Conservation (phyloP, 805 yeast genomes). For the Wickerhamiella bombiphila region DNA sequence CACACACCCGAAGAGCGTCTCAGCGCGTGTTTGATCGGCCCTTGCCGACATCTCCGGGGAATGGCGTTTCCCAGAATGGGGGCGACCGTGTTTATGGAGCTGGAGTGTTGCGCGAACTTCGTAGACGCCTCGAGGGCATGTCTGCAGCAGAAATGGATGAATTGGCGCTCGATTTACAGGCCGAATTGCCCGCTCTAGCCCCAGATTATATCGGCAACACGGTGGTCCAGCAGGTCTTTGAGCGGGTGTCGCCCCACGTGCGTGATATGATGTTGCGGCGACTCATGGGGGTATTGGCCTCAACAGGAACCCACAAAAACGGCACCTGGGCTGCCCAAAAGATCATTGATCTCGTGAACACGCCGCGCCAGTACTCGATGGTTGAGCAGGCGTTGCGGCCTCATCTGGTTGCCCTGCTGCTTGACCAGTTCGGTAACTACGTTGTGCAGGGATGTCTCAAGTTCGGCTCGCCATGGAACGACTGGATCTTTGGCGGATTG, state of each 20-base stretch:
- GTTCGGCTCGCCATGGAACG: constrained; percentile 78
- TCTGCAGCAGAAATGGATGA: constrained; percentile 59
- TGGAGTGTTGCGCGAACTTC: constrained; percentile 70
- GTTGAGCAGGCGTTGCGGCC: constrained; percentile 63
- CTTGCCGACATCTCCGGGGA: constrained; percentile 5
- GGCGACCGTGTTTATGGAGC: constrained; percentile 67
- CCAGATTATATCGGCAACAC: constrained; percentile 93
- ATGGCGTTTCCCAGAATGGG: constrained; percentile 1
- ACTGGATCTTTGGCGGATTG: constrained; percentile 75
- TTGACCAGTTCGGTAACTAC: constrained; percentile 94
- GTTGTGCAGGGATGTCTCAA: constrained; percentile 88
- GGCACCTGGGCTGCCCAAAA: constrained; percentile 99
- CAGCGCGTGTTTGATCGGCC: constrained; percentile 30
- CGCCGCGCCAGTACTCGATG: constrained; percentile 45
- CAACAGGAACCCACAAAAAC: constrained; percentile 88
- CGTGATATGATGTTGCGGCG: constrained; percentile 69
- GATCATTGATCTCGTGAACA: constrained; percentile 61
- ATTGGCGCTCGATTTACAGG: constrained; percentile 66
- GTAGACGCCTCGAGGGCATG: constrained; percentile 47
- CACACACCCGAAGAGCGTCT: constrained; percentile 22
- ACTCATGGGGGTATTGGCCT: constrained; percentile 68
- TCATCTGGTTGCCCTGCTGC: constrained; percentile 68
- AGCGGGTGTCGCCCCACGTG: constrained; percentile 49
- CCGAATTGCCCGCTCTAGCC: constrained; percentile 78
- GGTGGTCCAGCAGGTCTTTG: constrained; percentile 81